Evolutionary conservation across 2,329 filamentous ascomycete species (phyloP).

Genomic region (Aspergillus novoparasiticus): DNA sequence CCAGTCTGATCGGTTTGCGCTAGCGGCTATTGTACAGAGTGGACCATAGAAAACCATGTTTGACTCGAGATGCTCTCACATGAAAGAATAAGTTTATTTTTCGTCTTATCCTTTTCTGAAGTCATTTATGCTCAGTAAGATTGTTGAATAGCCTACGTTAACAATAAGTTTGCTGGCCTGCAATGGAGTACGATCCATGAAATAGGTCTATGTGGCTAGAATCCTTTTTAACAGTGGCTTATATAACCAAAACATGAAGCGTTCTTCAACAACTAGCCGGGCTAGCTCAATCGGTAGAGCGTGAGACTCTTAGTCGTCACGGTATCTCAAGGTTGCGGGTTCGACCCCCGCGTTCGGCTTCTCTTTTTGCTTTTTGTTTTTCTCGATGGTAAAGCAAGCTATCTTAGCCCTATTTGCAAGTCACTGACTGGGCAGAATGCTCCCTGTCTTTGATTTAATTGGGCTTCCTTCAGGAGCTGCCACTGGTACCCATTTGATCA

Average conservation of each 20-base stretch:
- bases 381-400: too few relatives aligned
- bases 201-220: accelerated
- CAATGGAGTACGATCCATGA: not conserved
- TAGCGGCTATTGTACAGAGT: not conserved
- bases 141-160: not conserved
- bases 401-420: too few relatives aligned
- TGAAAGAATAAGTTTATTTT: not conserved
- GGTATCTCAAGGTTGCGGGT: slow-evolving; percentile 43
- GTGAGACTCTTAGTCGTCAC: slow-evolving; percentile 49
- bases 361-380: not conserved
- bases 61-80: not conserved
- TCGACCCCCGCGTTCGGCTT: slow-evolving; percentile 47
- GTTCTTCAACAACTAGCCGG: slow-evolving; percentile 31
- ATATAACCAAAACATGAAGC: not conserved
- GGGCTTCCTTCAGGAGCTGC: too few relatives aligned
- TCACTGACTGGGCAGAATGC: too few relatives aligned
- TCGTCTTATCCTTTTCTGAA: not conserved
- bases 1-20: not conserved
- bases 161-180: not conserved
- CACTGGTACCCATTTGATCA: too few relatives aligned
- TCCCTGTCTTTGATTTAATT: too few relatives aligned
- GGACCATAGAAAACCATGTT: not conserved
- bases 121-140: not conserved
- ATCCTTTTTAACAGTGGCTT: not conserved
- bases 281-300: slow-evolving; percentile 56